Base-by-base conservation (phyloP, 495 filamentous ascomycete species). In the Cercophora samala region DNA sequence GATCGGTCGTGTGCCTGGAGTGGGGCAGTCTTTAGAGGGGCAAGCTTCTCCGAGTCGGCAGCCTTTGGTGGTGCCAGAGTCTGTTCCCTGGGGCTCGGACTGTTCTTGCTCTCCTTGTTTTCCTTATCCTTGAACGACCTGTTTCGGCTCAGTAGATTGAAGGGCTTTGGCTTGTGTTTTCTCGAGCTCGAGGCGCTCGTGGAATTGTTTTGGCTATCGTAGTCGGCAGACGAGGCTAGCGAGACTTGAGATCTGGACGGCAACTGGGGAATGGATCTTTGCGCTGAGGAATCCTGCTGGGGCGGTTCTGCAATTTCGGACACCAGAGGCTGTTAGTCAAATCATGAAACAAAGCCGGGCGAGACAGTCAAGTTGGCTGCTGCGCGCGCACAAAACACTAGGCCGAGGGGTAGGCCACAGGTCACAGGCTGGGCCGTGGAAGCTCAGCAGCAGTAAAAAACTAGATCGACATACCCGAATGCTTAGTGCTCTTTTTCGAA, bases 111-210 rank as follows among this genome's bases (percentile, higher is more conserved):
- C 42, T 80, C 75, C 58, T 76, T 79, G 67, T 72, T 69, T 52
- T 83, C 78, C 62, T 80, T 81, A 66, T 85, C 82, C 56, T 89
- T 87, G 64, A 89, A 85, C 11, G 91, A 93, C 62, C 86, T 88
- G 26, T 88, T 88, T 52, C 91, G 87, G 32, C 83, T 83, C 19
- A 93, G 77, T 23, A 93, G 80, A 25, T 84, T 77, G 66, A 86
- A 86, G 18, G 83, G 79, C 53, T 86, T 86, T 1, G 85, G 83
- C 62, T 85, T 86, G 66, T 62, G 71, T 73, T 71, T 78, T 83
- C 72, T 78, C 60, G 60, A 62, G 32, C 19, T 83, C 4, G 68
- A 67, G 9, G 65, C 42, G 25, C 32, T 51, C 6, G 54, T 21
- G 9, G 70, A 67, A 19, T 75, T 68, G 32, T 58, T 64, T 0